A percentile compares a stretch with the other conserved stretches of the same genome.
Conservation (phyloP, 768 basidiomycete species). For the Naganishia randhawae region DNA sequence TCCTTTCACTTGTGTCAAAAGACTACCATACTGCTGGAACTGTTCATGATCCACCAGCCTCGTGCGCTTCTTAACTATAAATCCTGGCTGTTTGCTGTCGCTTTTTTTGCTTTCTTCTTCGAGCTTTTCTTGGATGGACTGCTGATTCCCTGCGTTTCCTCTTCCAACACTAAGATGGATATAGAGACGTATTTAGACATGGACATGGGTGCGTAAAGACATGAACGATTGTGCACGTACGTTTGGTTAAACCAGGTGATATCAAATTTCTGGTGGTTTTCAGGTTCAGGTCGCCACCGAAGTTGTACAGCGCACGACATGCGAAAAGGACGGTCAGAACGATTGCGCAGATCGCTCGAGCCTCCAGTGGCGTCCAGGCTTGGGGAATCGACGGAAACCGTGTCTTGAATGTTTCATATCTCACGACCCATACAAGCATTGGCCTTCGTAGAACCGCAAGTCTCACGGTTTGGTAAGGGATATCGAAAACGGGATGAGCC, state of each 20-base stretch:
- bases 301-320: constrained; percentile 65
- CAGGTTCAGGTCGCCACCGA: constrained; percentile 40
- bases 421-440: constrained; percentile 58
- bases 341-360: constrained; percentile 68
- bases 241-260: background rate
- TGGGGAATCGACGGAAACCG: constrained; percentile 53
- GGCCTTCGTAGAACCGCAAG: constrained; percentile 52
- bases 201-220: too few relatives aligned
- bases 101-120: constrained; percentile 17
- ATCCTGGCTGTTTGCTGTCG: background rate
- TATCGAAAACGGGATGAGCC: constrained; percentile 68
- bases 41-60: background rate
- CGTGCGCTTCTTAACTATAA: background rate
- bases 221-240: background rate
- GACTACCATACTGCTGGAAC: background rate
- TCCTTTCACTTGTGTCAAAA: too few relatives aligned
- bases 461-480: background rate
- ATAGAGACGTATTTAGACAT: too few relatives aligned
- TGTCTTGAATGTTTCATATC: constrained; percentile 53
- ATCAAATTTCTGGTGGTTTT: too few relatives aligned
- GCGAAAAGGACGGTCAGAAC: constrained; percentile 64
- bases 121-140: constrained; percentile 19
- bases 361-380: constrained; percentile 45
- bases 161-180: background rate
- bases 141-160: background rate